phyloP scores from a whole-genome alignment of 1,139 yeast species.

The Spathaspora sp. region DNA sequence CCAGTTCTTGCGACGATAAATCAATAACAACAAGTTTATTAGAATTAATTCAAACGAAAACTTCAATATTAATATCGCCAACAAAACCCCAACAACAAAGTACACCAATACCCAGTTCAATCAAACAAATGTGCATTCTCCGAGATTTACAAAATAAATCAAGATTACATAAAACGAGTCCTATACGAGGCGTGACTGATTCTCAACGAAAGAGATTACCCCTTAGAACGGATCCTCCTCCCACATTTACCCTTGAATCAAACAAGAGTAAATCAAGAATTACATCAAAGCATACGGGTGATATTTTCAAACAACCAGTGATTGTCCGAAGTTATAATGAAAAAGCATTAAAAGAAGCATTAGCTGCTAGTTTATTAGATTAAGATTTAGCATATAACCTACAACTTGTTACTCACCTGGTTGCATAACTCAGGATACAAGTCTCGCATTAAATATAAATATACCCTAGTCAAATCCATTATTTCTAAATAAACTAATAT shows the following conservation, averaged over 20 bases:
- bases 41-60: not conserved
- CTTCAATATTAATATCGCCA: not conserved
- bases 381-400: constrained; percentile 1
- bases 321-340: constrained; percentile 36
- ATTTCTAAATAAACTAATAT: constrained; percentile 17
- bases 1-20: not conserved
- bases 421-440: constrained; percentile 1
- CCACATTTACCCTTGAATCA: constrained; percentile 32
- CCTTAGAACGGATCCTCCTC: constrained; percentile 31
- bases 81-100: not conserved
- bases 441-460: not conserved
- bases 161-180: constrained; percentile 13
- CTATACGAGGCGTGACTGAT: constrained; percentile 22
- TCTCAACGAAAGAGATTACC: constrained; percentile 29
- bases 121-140: not conserved
- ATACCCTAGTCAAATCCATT: constrained; percentile 21
- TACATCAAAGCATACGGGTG: constrained; percentile 48
- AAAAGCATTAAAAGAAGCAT: constrained; percentile 36
- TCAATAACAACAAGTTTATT: not conserved
- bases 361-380: constrained; percentile 18
- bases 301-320: constrained; percentile 35
- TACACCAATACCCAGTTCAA: not conserved
- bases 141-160: constrained; percentile 1
- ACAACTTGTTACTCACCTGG: not conserved
- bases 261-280: constrained; percentile 19